Evolutionary conservation across 2,329 filamentous ascomycete species (phyloP), one percentile per base, ranked within the genome.

Genomic region (Colletotrichum tropicale): DNA sequence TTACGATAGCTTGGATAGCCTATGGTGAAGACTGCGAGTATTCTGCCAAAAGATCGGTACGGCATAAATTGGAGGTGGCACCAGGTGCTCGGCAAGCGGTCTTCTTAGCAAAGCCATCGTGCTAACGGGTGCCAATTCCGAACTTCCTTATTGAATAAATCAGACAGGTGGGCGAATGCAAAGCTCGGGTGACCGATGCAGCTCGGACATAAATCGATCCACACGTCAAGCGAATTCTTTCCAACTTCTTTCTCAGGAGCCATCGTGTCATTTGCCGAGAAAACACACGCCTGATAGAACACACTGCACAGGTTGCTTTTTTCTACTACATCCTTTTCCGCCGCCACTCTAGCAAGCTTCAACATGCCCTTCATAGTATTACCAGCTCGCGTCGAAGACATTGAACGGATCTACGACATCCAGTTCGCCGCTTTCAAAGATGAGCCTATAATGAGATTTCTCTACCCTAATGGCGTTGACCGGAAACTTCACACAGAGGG

Each of bases 311-410:
- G 13, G 43, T 52, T 21, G 8, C 10, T 48, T 43, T 8, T 52
- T 21, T 13, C 43, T 21, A 52, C 43, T 13, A 5, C n/a, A 7
- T 21, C n/a, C 13, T 8, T 8, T 48, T 48, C n/a, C 10, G 43
- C 10, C 43, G n/a, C 43, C 43, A 48, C n/a, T 8, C n/a, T 21
- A 52, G n/a, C 18, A 52, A 8, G 13, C 43, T 21, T 52, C 64
- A 66, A 55, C 70, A 81, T 81, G 80, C 77, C 79, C 71, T 66
- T 81, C 70, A 81, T 83, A 24, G 82, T 88, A 24, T 80, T 86
- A n/a, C 87, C 87, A 26, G 86, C 86, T 8, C 80, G 88, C 30
- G 84, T 88, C 70, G 83, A 85, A 9, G 87, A 88, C 78, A 87
- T 88, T 78, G 82, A 82, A 28, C 80, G 80, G 26, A 82, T 88